Base-by-base conservation (phyloP, 208 protist species). In the Leishmania arabica region DNA sequence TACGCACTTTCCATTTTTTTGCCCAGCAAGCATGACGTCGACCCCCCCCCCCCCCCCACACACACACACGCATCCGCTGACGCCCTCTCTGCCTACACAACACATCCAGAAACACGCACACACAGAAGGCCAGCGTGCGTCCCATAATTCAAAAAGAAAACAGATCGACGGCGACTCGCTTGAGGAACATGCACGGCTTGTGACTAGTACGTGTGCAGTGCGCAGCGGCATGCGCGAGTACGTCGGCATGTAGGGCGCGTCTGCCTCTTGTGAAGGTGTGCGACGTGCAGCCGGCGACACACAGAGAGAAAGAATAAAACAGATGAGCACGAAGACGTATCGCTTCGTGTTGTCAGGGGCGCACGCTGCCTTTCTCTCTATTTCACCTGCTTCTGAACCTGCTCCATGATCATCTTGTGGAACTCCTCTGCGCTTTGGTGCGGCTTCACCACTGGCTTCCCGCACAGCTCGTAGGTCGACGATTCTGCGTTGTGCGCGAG, bases 401-500 rank as follows among this genome's bases (percentile, higher is more conserved):
- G 82, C 49, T 84, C 82, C 81, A 90, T 80, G 47, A 89, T 73
- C 9, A 88, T 78, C 24, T 71, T 66, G 80, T 93, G 81, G 66
- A 91, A 91, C 6, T 85, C 84, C 31, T 88, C 81, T 15, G 72
- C 71, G 13, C 47, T 79, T 66, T 88, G 84, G 31, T 79, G 75
- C n/a, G 81, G 79, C 64, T 88, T 68, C 37, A 90, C 70, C 45
- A 83, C 64, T 15, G 88, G 60, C 37, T 90, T 81, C 3, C 87
- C 85, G 31, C 21, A 54, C 76, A 91, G 75, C 77, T 85, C 78
- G 72, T 87, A 86, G 53, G 74, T 56, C 24, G 81, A 75, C 34
- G 68, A 78, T 9, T 90, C 86, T 13, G 84, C 82, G 81, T 93
- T 94, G 86, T 95, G 91, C 64, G 84, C 90, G 53, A 97, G 83